phyloP scores from a whole-genome alignment of 2,329 filamentous ascomycete species.

The Pseudogymnoascus sp. region DNA sequence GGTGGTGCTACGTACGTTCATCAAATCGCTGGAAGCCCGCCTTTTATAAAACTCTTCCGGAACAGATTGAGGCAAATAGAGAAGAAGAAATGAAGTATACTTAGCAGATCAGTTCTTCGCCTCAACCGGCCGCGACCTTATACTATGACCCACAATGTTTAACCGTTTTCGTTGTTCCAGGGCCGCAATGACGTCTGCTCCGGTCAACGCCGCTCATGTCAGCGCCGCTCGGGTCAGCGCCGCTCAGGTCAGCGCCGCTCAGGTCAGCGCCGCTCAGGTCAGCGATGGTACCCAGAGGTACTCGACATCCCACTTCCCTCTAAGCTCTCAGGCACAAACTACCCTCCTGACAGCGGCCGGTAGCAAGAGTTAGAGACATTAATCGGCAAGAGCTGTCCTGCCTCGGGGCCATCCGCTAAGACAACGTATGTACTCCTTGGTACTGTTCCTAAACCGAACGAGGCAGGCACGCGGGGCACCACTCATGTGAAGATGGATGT shows the following conservation, averaged over 20 bases:
- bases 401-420: constrained; percentile 3
- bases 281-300: constrained; percentile 1
- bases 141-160: neutral
- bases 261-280: too few species aligned
- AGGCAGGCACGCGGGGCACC: neutral
- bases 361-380: neutral
- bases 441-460: neutral
- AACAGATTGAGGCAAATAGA: neutral
- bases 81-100: neutral
- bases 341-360: neutral
- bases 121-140: constrained; percentile 6
- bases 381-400: neutral
- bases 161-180: constrained; percentile 4
- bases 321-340: neutral
- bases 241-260: too few species aligned
- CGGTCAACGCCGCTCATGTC: too few species aligned
- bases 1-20: neutral
- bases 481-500: neutral
- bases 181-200: neutral
- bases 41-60: neutral
- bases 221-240: too few species aligned
- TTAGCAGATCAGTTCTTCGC: neutral
- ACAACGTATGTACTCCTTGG: neutral
- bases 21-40: neutral
- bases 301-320: neutral